Evolutionary conservation across 495 filamentous ascomycete genomes (phyloP).

Genomic region (Xylaria cubensis): DNA sequence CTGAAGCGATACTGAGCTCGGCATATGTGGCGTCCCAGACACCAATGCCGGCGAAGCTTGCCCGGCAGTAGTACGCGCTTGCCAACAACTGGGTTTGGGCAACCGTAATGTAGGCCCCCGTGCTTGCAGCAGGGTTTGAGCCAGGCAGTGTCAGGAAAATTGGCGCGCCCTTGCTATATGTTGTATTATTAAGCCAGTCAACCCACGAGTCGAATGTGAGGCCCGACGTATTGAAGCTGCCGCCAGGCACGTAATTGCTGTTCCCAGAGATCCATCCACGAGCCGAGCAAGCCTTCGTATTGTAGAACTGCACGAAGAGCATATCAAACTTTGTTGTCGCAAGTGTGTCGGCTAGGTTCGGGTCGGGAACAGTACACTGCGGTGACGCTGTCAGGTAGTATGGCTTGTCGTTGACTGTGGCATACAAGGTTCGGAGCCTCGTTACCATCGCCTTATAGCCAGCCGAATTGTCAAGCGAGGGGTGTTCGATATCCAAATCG

Average conservation of each 20-base stretch:
- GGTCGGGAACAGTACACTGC: constrained; percentile 61
- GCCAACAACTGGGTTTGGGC: constrained; percentile 59
- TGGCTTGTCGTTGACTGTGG: constrained; percentile 28
- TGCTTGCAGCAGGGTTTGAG: constrained; percentile 48
- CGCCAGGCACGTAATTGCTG: constrained; percentile 40
- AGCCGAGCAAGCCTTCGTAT: constrained; percentile 65
- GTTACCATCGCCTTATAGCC: constrained; percentile 50
- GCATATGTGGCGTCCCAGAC: constrained; percentile 72
- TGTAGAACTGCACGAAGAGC: constrained; percentile 74
- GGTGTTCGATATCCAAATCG: constrained; percentile 63
- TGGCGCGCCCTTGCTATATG: constrained; percentile 45
- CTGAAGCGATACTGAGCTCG: constrained; percentile 53
- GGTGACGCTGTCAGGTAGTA: constrained; percentile 57
- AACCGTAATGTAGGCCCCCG: constrained; percentile 41
- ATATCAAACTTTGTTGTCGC: constrained; percentile 62
- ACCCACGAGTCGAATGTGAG: constrained; percentile 53
- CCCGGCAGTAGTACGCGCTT: constrained; percentile 52
- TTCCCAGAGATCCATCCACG: constrained; percentile 48
- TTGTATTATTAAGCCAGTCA: constrained; percentile 36
- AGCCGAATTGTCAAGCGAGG: constrained; percentile 41
- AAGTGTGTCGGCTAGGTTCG: constrained; percentile 61
- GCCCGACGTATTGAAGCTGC: constrained; percentile 26
- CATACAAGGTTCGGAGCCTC: constrained; percentile 25
- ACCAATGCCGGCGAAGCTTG: constrained; percentile 73
- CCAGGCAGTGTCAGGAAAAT: constrained; percentile 50